Conservation (phyloP, 305 asterid species). For the Salvia sclarea region DNA sequence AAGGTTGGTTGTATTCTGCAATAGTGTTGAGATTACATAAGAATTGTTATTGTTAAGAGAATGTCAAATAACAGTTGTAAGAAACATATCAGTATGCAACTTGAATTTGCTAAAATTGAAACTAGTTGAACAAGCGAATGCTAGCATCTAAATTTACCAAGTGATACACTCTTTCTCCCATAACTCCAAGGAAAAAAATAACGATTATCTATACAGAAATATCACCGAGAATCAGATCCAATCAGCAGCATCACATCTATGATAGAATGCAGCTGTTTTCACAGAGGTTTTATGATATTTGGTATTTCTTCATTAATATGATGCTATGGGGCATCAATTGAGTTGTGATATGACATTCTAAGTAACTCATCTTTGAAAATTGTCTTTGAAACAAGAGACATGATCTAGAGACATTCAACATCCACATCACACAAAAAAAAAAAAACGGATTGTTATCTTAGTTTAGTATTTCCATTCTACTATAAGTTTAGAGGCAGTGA, state of each 20-base stretch:
- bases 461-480: background rate
- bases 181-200: background rate
- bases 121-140: background rate
- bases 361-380: too few relatives aligned
- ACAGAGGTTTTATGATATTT: background rate
- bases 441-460: background rate
- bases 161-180: background rate
- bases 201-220: background rate
- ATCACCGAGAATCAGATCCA: background rate
- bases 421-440: too few relatives aligned
- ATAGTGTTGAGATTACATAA: constrained; percentile 4
- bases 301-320: background rate
- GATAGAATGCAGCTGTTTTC: background rate
- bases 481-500: background rate
- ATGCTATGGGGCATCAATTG: too few relatives aligned
- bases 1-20: constrained; percentile 44
- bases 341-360: too few relatives aligned
- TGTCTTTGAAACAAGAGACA: too few relatives aligned
- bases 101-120: background rate
- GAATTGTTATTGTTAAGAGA: background rate
- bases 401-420: too few relatives aligned
- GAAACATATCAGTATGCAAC: background rate
- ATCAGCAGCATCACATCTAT: background rate
- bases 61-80: background rate
- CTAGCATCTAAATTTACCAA: background rate